Evolutionary conservation across 2,329 filamentous ascomycete species (phyloP), one percentile per base, ranked within the genome.

Genomic region (Colletotrichum tamarilloi): DNA sequence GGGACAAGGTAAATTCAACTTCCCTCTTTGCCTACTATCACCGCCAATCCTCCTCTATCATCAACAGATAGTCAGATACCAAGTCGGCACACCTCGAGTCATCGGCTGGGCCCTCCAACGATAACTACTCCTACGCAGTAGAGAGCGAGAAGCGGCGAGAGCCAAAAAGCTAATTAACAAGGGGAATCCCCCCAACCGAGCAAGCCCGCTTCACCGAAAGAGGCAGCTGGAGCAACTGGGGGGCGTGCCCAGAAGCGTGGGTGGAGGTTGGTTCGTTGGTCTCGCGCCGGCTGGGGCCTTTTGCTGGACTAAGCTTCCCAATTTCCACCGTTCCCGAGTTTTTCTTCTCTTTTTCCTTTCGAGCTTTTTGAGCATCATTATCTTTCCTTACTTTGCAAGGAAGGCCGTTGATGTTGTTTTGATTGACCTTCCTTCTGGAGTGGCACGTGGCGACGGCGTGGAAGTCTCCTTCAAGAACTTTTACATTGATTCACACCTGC

Each of bases 121-220:
- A 28, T 26, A 42, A 19, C 38, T 19, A 42, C 38, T 19, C 5
- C 14, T 6, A 35, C 12, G 11, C 32, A 26, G 32, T 22, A 49
- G 8, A 49, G 11, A 38, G 32, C 53, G 55, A 65, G 32, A 38
- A n/a, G 49, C n/a, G 12, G 57, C 7, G 67, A 55, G 56, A 49
- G 38, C 58, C 58, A 72, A 22, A 35, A 49, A 11, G 26, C 59
- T 42, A 62, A n/a, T 19, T 8, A 14, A 52, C n/a, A 28, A 32
- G 60, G 60, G 46, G 26, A 19, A n/a, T 4, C 12, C 60, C 42
- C 60, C 12, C 26, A 11, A 11, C 2, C 26, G 42, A n/a, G 60
- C 16, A n/a, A n/a, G 42, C 59, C 70, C 70, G 67, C 70, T 70
- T 70, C 67, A 42, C 70, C 70, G 55, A 64, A 73, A 73, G 60